These are phyloP conservation scores for Zygosaccharomyces sapae DNA, from an alignment of 1,139 yeast genomes.

Conservation along the genomic window DNA sequence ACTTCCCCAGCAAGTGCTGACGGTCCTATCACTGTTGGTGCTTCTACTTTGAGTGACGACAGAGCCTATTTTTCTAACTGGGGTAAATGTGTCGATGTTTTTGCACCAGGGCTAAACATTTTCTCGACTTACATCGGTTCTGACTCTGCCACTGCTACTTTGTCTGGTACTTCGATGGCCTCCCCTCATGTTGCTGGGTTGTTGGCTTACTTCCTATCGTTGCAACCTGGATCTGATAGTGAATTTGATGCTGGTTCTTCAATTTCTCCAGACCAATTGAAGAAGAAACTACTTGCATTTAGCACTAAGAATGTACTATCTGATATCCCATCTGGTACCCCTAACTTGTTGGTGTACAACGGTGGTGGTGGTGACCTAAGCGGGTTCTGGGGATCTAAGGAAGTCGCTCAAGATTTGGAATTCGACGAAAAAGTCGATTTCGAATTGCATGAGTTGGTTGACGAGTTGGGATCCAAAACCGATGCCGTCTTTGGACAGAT, in stretches of 20 bases:
- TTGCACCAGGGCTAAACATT: constrained; percentile 80
- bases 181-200: constrained; percentile 96
- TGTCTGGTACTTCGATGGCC: constrained; percentile 99
- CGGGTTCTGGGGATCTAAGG: constrained; percentile 55
- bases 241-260: constrained; percentile 55
- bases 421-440: constrained; percentile 12
- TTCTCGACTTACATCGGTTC: constrained; percentile 86
- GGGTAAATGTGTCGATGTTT: constrained; percentile 81
- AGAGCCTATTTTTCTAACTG: constrained; percentile 79
- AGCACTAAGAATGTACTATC: constrained; percentile 67
- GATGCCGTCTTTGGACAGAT: constrained; percentile 24
- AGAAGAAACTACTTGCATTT: constrained; percentile 77
- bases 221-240: constrained; percentile 82
- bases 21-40: constrained; percentile 77
- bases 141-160: constrained; percentile 74
- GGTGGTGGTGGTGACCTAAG: constrained; percentile 86
- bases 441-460: constrained; percentile 16
- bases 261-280: constrained; percentile 79
- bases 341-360: constrained; percentile 84
- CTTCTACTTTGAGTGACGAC: constrained; percentile 67
- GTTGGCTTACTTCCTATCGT: constrained; percentile 80
- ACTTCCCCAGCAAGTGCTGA: constrained; percentile 79
- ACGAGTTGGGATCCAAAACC: constrained; percentile 20
- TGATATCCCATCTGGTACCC: constrained; percentile 78
- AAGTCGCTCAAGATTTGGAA: constrained; percentile 8